Percentiles rank a stretch among this genome's conserved stretches.
Conservation (phyloP, 495 filamentous ascomycete genomes). For the Trichoderma gamsii region DNA sequence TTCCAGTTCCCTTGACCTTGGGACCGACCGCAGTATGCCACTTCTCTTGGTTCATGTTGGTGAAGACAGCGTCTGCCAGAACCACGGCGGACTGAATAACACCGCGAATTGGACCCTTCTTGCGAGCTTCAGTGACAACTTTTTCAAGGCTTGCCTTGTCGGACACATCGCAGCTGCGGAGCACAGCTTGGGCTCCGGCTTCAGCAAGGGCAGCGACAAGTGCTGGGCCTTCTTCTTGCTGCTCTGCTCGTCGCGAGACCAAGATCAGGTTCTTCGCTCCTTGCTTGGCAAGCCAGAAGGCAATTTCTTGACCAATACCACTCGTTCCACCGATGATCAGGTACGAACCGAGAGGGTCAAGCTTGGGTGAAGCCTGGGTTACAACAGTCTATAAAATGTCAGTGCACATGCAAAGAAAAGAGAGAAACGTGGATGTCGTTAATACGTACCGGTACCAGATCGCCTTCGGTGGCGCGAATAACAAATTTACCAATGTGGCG, state of each 20-base stretch:
- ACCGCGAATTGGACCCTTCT: constrained; percentile 38
- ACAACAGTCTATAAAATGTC: constrained; percentile 1
- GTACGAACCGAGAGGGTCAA: constrained; percentile 37
- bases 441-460: not conserved
- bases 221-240: not conserved
- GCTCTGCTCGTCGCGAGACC: constrained; percentile 37
- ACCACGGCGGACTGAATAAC: constrained; percentile 32
- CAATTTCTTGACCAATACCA: constrained; percentile 40
- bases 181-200: constrained; percentile 14
- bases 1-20: constrained; percentile 29
- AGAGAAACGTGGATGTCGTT: not conserved
- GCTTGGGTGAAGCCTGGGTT: constrained; percentile 3
- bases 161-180: constrained; percentile 30
- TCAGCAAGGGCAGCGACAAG: constrained; percentile 10
- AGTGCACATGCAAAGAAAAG: not conserved
- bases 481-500: constrained; percentile 54
- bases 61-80: constrained; percentile 21
- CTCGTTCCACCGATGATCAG: constrained; percentile 43
- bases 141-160: constrained; percentile 15
- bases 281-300: constrained; percentile 41
- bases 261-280: constrained; percentile 42
- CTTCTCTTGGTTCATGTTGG: constrained; percentile 28
- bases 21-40: constrained; percentile 30
- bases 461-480: constrained; percentile 20
- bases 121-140: constrained; percentile 20